Percentiles rank a stretch among this genome's conserved stretches.
phyloP scores from a whole-genome alignment of 495 filamentous ascomycete species.

The Talaromyces liani region DNA sequence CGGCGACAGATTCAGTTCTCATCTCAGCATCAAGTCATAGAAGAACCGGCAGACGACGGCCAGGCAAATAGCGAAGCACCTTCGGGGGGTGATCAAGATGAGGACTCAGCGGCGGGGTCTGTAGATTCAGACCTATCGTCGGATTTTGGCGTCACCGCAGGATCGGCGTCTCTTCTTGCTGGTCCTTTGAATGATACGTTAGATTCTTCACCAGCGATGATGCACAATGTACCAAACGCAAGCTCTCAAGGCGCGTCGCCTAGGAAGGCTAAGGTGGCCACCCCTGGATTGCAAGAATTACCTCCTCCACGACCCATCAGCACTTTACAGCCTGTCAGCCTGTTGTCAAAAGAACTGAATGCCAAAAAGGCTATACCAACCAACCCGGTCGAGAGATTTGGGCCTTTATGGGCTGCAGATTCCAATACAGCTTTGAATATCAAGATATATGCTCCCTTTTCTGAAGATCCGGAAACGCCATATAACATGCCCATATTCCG shows the following conservation, averaged over 20 bases:
- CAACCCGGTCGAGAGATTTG: slow-evolving; percentile 79
- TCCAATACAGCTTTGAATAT: slow-evolving; percentile 75
- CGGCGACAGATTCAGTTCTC: slow-evolving; percentile 50
- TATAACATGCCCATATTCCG: slow-evolving; percentile 73
- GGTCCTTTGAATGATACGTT: slow-evolving; percentile 35
- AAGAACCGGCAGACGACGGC: slow-evolving; percentile 49
- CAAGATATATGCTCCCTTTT: slow-evolving; percentile 83
- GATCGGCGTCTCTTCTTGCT: slow-evolving; percentile 52
- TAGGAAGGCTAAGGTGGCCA: slow-evolving; percentile 50
- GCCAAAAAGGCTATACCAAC: slow-evolving; percentile 71
- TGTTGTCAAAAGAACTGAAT: slow-evolving; percentile 63
- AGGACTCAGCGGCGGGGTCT: slow-evolving; percentile 56
- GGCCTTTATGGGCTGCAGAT: slow-evolving; percentile 77
- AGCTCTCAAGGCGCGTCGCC: slow-evolving; percentile 42
- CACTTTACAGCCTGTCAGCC: slow-evolving; percentile 68
- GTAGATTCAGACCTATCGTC: slow-evolving; percentile 59
- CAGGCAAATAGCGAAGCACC: slow-evolving; percentile 37
- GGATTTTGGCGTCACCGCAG: slow-evolving; percentile 59
- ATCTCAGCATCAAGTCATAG: slow-evolving; percentile 43
- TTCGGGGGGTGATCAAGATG: slow-evolving; percentile 42
- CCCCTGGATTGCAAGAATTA: slow-evolving; percentile 63
- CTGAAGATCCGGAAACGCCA: slow-evolving; percentile 57
- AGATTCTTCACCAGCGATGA: slow-evolving; percentile 36
- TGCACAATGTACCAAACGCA: slow-evolving; percentile 36
- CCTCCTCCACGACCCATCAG: slow-evolving; percentile 90